These are phyloP conservation scores for Starmerella stigmatis DNA, from an alignment of 805 yeast genomes.

Conservation along the genomic window DNA sequence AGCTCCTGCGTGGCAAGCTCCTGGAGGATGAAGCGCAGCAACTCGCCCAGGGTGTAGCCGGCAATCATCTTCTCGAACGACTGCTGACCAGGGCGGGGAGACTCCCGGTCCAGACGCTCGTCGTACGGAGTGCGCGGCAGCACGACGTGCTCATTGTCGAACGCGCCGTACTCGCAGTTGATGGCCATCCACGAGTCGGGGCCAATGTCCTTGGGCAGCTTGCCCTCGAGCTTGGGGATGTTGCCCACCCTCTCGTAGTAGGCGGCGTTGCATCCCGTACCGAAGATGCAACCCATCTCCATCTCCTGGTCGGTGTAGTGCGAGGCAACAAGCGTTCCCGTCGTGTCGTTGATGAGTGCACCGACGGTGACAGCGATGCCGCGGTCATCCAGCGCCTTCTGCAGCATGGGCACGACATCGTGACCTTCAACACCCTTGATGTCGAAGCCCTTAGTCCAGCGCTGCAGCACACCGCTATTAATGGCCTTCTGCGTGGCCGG, in stretches of 20 bases:
- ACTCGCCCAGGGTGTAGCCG: constrained; percentile 92
- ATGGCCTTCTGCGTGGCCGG: constrained; percentile 68
- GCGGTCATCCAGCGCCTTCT: constrained; percentile 52
- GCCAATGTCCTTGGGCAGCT: constrained; percentile 51
- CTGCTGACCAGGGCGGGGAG: constrained; percentile 96
- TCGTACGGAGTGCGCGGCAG: constrained; percentile 90
- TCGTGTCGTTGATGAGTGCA: constrained; percentile 91
- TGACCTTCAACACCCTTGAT: constrained; percentile 87
- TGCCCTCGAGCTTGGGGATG: constrained; percentile 74
- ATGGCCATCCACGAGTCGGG: constrained; percentile 75
- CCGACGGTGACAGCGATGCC: constrained; percentile 74
- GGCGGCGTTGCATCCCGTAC: constrained; percentile 97
- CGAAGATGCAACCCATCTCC: constrained; percentile 90
- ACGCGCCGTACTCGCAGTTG: constrained; percentile 97
- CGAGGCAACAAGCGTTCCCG: constrained; percentile 94
- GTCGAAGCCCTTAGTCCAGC: constrained; percentile 98
- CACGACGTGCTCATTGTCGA: constrained; percentile 75
- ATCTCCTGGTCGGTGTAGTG: constrained; percentile 81
- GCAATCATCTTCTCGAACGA: constrained; percentile 94
- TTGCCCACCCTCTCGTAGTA: constrained; percentile 67
- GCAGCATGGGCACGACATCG: constrained; percentile 88
- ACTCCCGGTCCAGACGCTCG: constrained; percentile 62
- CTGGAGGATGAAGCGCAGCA: constrained; percentile 65
- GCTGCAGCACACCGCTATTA: constrained; percentile 76
- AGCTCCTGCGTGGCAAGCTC: constrained; percentile 58